phyloP scores from a whole-genome alignment of 225 moss, liverwort and hornwort genomes.

The Bryoerythrophyllum caledonicum region DNA sequence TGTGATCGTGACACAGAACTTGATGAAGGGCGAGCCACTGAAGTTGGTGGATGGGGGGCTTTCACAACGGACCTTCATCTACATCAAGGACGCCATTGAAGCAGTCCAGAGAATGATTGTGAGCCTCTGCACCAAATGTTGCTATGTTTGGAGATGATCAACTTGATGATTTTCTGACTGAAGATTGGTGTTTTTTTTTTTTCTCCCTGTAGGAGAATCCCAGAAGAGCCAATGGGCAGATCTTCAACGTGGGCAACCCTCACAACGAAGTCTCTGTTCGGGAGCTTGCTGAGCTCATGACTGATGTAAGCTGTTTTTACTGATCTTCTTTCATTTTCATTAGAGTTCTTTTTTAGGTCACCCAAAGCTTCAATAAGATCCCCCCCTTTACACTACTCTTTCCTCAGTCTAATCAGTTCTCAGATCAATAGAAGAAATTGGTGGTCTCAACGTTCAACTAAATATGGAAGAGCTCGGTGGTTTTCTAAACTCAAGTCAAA shows the following conservation, averaged over 20 bases:
- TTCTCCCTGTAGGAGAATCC: slow-evolving; percentile 53
- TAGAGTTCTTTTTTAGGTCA: too few species aligned
- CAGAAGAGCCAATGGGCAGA: slow-evolving; percentile 47
- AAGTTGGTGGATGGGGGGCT: slow-evolving; percentile 47
- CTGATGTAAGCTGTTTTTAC: slow-evolving; percentile 27
- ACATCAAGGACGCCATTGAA: slow-evolving; percentile 52
- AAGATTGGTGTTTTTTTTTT: background rate
- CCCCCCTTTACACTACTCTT: too few species aligned
- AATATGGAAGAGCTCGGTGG: too few species aligned
- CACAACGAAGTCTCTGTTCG: slow-evolving; percentile 44
- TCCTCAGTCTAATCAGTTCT: too few species aligned
- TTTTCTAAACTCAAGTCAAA: too few species aligned
- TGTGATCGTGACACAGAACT: slow-evolving; percentile 27
- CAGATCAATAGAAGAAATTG: too few species aligned
- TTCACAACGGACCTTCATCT: slow-evolving; percentile 48
- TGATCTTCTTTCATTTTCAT: background rate
- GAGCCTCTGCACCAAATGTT: background rate
- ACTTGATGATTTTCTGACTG: background rate
- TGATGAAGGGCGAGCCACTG: slow-evolving; percentile 52
- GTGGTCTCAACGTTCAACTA: too few species aligned
- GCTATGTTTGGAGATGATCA: too few species aligned
- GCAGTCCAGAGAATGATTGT: slow-evolving; percentile 51
- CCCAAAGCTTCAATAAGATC: too few species aligned
- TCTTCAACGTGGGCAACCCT: slow-evolving; percentile 62
- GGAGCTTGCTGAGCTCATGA: slow-evolving; percentile 55